phyloP scores from a whole-genome alignment of 202 grass and related monocot species.

The Elaeis oleifera region DNA sequence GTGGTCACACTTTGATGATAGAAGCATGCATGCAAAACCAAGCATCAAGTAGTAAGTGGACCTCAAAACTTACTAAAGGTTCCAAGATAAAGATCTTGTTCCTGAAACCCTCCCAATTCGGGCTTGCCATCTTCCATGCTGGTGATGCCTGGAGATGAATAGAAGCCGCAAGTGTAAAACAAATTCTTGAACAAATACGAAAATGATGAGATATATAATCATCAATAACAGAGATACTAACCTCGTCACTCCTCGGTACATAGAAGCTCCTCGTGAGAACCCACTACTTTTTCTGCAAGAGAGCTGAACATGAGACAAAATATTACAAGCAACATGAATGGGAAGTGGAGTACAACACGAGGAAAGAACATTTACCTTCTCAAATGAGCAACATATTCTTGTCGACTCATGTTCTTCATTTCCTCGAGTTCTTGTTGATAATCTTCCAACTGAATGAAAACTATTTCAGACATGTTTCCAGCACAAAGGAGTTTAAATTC shows the following conservation, averaged over 20 bases:
- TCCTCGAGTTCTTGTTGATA: slow-evolving; percentile 90
- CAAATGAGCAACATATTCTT: slow-evolving; percentile 93
- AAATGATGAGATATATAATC: too few species aligned
- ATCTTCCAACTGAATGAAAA: slow-evolving; percentile 52
- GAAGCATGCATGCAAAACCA: slow-evolving; percentile 26
- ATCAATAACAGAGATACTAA: slow-evolving; percentile 2
- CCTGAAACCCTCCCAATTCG: slow-evolving; percentile 94
- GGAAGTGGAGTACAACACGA: neutral
- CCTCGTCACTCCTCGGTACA: slow-evolving; percentile 91
- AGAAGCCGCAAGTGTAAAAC: neutral
- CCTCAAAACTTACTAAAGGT: slow-evolving; percentile 63
- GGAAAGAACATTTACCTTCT: slow-evolving; percentile 40
- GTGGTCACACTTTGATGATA: slow-evolving; percentile 15
- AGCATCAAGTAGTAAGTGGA: neutral
- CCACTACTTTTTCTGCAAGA: slow-evolving; percentile 82
- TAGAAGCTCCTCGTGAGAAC: slow-evolving; percentile 84
- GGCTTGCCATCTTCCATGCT: slow-evolving; percentile 94
- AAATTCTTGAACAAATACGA: too few species aligned
- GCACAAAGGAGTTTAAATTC: too few species aligned
- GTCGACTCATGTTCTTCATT: slow-evolving; percentile 94
- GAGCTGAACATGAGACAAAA: neutral
- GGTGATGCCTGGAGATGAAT: slow-evolving; percentile 59
- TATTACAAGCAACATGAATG: neutral
- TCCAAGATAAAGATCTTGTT: slow-evolving; percentile 99
- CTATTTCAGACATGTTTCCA: too few species aligned